Base-by-base conservation (phyloP, 164 flowering plant species). In the Berberis thunbergii region DNA sequence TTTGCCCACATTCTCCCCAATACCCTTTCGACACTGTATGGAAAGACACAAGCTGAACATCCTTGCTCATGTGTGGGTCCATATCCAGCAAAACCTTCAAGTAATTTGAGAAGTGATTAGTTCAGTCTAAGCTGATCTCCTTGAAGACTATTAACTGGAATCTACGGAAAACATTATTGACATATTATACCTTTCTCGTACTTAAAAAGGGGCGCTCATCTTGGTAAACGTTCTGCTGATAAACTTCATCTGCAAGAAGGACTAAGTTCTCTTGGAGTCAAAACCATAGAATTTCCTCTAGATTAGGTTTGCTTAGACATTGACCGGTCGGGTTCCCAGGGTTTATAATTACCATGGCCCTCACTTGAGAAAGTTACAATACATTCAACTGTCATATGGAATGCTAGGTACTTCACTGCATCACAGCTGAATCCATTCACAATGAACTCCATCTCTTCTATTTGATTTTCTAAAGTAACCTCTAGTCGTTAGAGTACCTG, bases 301-400 rank as follows among this genome's bases (percentile, higher is more conserved):
- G 68, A 80, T 91, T 91, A 49, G 89, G 83, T 77, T 64, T 84
- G 73, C 99, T 91, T 52, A 94, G 88, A 71, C 97, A 91, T 72
- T 94, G 99, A 45, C 99, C 97, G 41, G 99, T 94, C 1, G 98
- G 98, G 66, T 94, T 94, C 44, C 98, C 98, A 55, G 99, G 99
- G 78, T 94, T 94, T 73, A 94, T 94, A 67, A 94, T 94, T 64
- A 91, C 99, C 99, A 94, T 91, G 50, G 97, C 99, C 77, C 89
- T 83, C 55, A 87, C 89, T 97, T 94, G 81, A 65, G 66, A 66
- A 74, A 42, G 61, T 64, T 59, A 53, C 58, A 67, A 10, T 4
- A 45, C 38, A 68, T 39, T 46, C 46, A 26, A 26, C 26, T 26
- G 26, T 26, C 26, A 26, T 26, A 26, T 26, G 26, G 26, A 26